Percentiles rank a stretch among this genome's conserved stretches.
Evolutionary conservation across 768 basidiomycete genomes (phyloP).

Genomic region (Clavaria fumosa): DNA sequence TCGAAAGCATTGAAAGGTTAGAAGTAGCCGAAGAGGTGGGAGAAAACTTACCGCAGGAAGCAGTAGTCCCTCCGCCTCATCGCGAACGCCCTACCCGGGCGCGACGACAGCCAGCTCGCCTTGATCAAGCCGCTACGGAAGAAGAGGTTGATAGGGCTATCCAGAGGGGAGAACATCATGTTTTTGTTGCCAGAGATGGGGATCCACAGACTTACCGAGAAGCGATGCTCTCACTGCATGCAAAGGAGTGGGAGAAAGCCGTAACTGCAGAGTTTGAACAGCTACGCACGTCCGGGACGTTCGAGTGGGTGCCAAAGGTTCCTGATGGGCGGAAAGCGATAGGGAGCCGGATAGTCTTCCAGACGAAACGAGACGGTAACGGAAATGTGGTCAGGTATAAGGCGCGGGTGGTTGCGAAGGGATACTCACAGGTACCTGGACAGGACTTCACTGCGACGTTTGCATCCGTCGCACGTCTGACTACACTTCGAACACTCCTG

Average conservation of each 20-base stretch:
- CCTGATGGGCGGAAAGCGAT: slow-evolving; percentile 18
- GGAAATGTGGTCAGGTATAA: slow-evolving; percentile 20
- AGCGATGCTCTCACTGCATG: neutral
- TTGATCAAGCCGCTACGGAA: too few relatives aligned
- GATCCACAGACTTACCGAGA: too few relatives aligned
- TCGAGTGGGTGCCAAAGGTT: slow-evolving; percentile 10
- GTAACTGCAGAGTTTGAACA: slow-evolving; percentile 14
- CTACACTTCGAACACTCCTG: slow-evolving; percentile 14
- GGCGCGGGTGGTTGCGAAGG: slow-evolving; percentile 15
- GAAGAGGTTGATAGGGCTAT: too few relatives aligned
- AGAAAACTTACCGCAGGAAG: too few relatives aligned
- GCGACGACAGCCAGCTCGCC: too few relatives aligned
- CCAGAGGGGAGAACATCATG: too few relatives aligned
- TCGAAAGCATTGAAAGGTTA: too few relatives aligned
- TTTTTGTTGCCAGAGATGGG: too few relatives aligned
- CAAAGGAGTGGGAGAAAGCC: slow-evolving; percentile 11
- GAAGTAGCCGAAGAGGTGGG: too few relatives aligned
- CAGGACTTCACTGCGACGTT: slow-evolving; percentile 21
- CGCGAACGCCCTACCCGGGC: too few relatives aligned
- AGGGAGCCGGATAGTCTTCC: slow-evolving; percentile 20
- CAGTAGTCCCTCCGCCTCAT: too few relatives aligned
- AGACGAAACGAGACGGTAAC: slow-evolving; percentile 19
- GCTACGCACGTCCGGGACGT: slow-evolving; percentile 13
- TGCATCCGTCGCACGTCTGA: slow-evolving; percentile 16
- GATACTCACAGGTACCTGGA: slow-evolving; percentile 16